These are phyloP conservation scores for Metarhizium robertsii DNA, from an alignment of 2,329 filamentous ascomycete genomes.

Conservation along the genomic window DNA sequence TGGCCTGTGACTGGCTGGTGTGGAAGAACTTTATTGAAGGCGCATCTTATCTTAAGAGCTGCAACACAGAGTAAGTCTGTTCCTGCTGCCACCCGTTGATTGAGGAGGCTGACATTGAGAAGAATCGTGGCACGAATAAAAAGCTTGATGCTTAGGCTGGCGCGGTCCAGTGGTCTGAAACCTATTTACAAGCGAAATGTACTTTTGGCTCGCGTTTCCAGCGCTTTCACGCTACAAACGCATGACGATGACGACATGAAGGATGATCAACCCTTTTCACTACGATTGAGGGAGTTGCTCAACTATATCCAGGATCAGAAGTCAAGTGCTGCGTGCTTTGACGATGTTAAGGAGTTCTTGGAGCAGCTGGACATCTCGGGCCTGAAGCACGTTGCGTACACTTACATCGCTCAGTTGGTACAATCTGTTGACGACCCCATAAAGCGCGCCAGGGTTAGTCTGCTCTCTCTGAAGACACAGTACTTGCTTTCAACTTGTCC, in stretches of 20 bases:
- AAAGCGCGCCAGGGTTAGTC: conserved; percentile 17
- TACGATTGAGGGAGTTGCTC: conserved; percentile 24
- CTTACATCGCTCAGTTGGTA: conserved; percentile 23
- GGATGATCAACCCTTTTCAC: conserved; percentile 17
- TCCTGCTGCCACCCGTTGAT: background rate
- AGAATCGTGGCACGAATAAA: conserved; percentile 20
- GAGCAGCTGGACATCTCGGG: conserved; percentile 31
- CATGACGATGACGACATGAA: conserved; percentile 20
- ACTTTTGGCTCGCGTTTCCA: conserved; percentile 27
- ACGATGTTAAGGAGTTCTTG: conserved; percentile 36
- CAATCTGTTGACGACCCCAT: conserved; percentile 16
- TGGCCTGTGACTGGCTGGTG: conserved; percentile 35
- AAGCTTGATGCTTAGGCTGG: conserved; percentile 19
- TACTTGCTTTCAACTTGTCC: conserved; percentile 34
- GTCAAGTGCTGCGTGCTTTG: conserved; percentile 32
- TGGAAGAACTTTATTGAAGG: conserved; percentile 32
- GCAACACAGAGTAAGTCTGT: conserved; percentile 23
- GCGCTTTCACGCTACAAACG: conserved; percentile 24
- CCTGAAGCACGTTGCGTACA: conserved; percentile 27
- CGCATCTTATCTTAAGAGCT: conserved; percentile 22
- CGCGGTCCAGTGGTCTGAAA: conserved; percentile 18
- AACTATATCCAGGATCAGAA: conserved; percentile 27
- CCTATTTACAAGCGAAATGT: conserved; percentile 32
- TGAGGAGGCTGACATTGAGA: conserved; percentile 5
- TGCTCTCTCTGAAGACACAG: conserved; percentile 32